A percentile compares a stretch with the other conserved stretches of the same genome.
phyloP scores from a whole-genome alignment of 164 flowering plant species.

The Kingdonia uniflora region DNA sequence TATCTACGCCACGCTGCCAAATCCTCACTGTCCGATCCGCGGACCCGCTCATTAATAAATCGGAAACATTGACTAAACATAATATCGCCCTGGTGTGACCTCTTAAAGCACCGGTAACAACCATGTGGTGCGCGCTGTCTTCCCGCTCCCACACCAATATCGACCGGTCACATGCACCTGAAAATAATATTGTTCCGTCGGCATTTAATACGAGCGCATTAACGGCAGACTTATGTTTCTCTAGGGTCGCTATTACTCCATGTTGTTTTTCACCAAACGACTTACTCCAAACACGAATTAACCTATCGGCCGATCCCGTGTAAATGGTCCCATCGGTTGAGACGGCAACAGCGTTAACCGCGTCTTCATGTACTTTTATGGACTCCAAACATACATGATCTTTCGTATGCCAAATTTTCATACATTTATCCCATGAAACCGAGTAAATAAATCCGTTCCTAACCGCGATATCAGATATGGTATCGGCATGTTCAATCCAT shows the following conservation, averaged over 20 bases:
- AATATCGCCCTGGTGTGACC: slow-evolving; percentile 68
- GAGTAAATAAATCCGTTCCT: slow-evolving; percentile 37
- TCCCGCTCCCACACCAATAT: slow-evolving; percentile 88
- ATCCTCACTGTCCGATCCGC: slow-evolving; percentile 86
- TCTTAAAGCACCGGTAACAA: slow-evolving; percentile 58
- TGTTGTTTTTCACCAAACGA: slow-evolving; percentile 20
- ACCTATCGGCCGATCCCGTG: slow-evolving; percentile 65
- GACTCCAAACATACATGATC: slow-evolving; percentile 57
- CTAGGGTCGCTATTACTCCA: slow-evolving; percentile 50
- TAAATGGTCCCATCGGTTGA: slow-evolving; percentile 56
- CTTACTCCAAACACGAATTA: slow-evolving; percentile 61
- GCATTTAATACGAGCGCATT: slow-evolving; percentile 56
- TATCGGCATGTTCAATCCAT: slow-evolving; percentile 80
- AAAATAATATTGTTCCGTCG: slow-evolving; percentile 57
- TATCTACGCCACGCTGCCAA: slow-evolving; percentile 42
- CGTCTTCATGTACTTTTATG: slow-evolving; percentile 67
- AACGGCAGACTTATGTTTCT: slow-evolving; percentile 76
- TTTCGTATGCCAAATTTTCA: slow-evolving; percentile 57
- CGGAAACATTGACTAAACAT: slow-evolving; percentile 42
- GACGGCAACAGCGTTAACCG: slow-evolving; percentile 63
- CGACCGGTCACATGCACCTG: slow-evolving; percentile 86
- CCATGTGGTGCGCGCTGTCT: slow-evolving; percentile 64
- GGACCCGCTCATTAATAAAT: slow-evolving; percentile 70
- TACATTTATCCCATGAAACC: slow-evolving; percentile 70
- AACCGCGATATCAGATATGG: slow-evolving; percentile 58